These are phyloP conservation scores for Saccharum spontaneum DNA, from an alignment of 176 grass and related monocot species.

Conservation along the genomic window DNA sequence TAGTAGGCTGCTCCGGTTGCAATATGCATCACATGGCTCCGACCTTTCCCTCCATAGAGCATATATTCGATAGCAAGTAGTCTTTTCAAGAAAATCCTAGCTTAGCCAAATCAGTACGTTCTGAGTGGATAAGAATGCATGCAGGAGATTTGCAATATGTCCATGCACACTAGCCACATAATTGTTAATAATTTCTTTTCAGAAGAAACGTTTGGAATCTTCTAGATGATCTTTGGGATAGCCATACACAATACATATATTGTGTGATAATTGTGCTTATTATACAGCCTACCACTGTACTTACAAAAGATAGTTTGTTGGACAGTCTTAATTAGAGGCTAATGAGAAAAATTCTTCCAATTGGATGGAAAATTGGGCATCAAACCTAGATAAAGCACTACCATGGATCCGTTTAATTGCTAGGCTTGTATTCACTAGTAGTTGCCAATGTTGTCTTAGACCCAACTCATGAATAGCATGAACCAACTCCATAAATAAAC, in stretches of 20 bases:
- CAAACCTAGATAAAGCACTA: neutral
- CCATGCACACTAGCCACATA: neutral
- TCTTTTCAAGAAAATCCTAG: constrained; percentile 32
- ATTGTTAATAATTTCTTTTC: too few relatives aligned
- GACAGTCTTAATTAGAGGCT: neutral
- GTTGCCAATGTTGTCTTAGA: neutral
- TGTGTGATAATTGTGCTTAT: too few relatives aligned
- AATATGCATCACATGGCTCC: neutral
- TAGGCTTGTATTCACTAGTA: neutral
- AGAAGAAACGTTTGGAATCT: neutral
- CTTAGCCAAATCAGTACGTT: constrained; percentile 24
- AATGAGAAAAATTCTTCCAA: neutral
- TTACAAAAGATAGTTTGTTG: neutral
- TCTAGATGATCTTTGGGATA: neutral
- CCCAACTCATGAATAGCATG: too few relatives aligned
- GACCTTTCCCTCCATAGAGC: constrained; percentile 8
- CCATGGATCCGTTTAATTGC: neutral
- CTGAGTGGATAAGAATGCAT: constrained; percentile 1
- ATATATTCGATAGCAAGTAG: constrained; percentile 37
- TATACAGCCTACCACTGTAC: neutral
- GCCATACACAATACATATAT: neutral
- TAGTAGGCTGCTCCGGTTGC: neutral
- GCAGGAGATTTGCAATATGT: neutral
- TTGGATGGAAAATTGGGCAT: neutral
- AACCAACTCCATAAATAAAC: too few relatives aligned